Evolutionary conservation across 257 asterid genomes (phyloP).

Genomic region (Solanum piurae): DNA sequence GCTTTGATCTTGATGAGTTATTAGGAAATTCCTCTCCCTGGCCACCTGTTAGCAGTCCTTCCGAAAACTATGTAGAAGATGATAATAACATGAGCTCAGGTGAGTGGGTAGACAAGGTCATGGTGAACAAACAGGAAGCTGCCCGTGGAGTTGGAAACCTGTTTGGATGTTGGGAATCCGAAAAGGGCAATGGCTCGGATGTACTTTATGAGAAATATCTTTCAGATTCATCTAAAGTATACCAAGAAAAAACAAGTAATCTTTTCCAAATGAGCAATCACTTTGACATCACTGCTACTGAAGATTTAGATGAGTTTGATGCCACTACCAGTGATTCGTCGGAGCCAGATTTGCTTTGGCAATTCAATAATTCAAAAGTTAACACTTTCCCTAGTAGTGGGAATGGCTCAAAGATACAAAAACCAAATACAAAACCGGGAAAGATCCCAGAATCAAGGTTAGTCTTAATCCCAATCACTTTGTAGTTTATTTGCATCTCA

Average conservation of each 20-base stretch:
- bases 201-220: conserved; percentile 37
- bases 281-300: conserved; percentile 29
- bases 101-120: conserved; percentile 96
- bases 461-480: background rate
- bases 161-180: conserved; percentile 32
- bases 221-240: conserved; percentile 36
- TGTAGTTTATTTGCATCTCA: background rate
- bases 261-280: conserved; percentile 31
- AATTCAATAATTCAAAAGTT: conserved; percentile 51
- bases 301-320: conserved; percentile 74
- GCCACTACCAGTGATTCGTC: conserved; percentile 85
- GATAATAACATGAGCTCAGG: conserved; percentile 59
- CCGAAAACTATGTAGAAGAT: conserved; percentile 40
- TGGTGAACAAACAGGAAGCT: conserved; percentile 84
- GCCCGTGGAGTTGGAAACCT: conserved; percentile 23
- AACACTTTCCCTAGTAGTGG: conserved; percentile 38
- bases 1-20: conserved; percentile 67
- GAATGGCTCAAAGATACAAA: conserved; percentile 39
- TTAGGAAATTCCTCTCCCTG: conserved; percentile 71
- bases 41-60: conserved; percentile 60
- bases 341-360: conserved; percentile 87
- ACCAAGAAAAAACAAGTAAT: conserved; percentile 31
- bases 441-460: conserved; percentile 69
- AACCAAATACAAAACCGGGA: conserved; percentile 28
- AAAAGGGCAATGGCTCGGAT: conserved; percentile 29